Conservation (phyloP, 192 early-diverging fungal species). For the Thamnidium elegans region DNA sequence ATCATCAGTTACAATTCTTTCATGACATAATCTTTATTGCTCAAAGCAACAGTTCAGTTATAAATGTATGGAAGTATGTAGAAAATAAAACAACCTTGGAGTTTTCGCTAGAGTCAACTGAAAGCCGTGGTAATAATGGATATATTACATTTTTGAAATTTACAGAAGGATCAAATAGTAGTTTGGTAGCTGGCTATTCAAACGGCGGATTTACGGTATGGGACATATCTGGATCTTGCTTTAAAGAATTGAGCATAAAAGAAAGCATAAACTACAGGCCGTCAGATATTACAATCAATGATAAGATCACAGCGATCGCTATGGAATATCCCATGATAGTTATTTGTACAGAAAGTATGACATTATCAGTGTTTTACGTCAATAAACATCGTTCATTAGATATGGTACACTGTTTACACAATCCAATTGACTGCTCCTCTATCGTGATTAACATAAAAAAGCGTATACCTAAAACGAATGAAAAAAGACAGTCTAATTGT, state of each 20-base stretch:
- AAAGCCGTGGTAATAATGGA: neutral
- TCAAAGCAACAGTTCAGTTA: neutral
- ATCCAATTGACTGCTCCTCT: conserved; percentile 29
- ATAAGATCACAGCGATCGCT: conserved; percentile 15
- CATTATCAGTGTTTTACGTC: conserved; percentile 27
- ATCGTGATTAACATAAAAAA: conserved; percentile 24
- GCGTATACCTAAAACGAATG: neutral
- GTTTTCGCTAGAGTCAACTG: neutral
- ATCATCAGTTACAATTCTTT: neutral
- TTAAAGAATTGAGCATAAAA: neutral
- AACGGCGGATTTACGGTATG: conserved; percentile 38
- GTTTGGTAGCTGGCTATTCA: conserved; percentile 38
- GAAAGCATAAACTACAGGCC: conserved; percentile 11
- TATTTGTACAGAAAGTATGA: conserved; percentile 35
- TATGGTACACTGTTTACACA: conserved; percentile 33
- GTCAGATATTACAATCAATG: neutral
- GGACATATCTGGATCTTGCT: conserved; percentile 15
- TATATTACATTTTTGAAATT: conserved; percentile 11
- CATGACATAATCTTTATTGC: conserved; percentile 7
- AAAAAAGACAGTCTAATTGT: neutral
- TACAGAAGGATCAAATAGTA: conserved; percentile 2
- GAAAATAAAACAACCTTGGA: neutral
- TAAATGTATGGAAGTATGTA: conserved; percentile 14
- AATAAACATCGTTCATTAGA: neutral
- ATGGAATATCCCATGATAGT: conserved; percentile 29